Evolutionary conservation across 1,139 yeast species (phyloP).

Genomic region (Schizosaccharomyces versatilis): DNA sequence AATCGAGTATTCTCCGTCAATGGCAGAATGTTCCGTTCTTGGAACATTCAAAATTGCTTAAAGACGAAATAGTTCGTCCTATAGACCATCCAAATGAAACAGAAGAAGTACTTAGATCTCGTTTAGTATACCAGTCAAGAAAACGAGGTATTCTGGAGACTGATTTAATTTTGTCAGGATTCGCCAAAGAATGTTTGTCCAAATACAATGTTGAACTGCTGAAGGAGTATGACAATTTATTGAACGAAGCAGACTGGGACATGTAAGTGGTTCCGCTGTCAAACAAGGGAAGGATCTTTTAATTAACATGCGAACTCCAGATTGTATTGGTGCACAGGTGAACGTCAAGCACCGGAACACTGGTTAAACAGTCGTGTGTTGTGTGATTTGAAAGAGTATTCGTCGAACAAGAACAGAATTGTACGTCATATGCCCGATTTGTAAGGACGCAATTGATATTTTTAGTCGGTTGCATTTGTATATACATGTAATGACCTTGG

Average conservation of each 20-base stretch:
- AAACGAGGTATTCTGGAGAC: slow-evolving; percentile 91
- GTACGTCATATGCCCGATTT: slow-evolving; percentile 68
- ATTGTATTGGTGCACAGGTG: slow-evolving; percentile 70
- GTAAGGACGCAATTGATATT: slow-evolving; percentile 7
- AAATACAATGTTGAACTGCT: slow-evolving; percentile 42
- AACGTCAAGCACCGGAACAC: slow-evolving; percentile 55
- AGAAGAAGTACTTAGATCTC: slow-evolving; percentile 57
- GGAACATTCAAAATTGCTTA: no score
- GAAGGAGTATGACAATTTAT: slow-evolving; percentile 52
- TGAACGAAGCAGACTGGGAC: slow-evolving; percentile 96
- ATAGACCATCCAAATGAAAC: slow-evolving; percentile 32
- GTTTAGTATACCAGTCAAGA: slow-evolving; percentile 74
- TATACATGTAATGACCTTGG: no score
- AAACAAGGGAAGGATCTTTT: not conserved
- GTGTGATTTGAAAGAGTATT: slow-evolving; percentile 42
- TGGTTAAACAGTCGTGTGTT: slow-evolving; percentile 54
- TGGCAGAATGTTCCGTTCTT: no score
- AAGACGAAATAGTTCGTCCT: not conserved
- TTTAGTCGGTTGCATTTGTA: no score
- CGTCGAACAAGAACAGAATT: slow-evolving; percentile 48
- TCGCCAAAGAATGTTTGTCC: slow-evolving; percentile 53
- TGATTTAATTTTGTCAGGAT: slow-evolving; percentile 62
- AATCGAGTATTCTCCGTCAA: no score
- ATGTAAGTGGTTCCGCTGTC: slow-evolving; percentile 30
- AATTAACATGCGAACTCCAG: not conserved